Evolutionary conservation across 139 green algal genomes (phyloP), one percentile per base, ranked within the genome.

Genomic region (Haematococcus sp.): DNA sequence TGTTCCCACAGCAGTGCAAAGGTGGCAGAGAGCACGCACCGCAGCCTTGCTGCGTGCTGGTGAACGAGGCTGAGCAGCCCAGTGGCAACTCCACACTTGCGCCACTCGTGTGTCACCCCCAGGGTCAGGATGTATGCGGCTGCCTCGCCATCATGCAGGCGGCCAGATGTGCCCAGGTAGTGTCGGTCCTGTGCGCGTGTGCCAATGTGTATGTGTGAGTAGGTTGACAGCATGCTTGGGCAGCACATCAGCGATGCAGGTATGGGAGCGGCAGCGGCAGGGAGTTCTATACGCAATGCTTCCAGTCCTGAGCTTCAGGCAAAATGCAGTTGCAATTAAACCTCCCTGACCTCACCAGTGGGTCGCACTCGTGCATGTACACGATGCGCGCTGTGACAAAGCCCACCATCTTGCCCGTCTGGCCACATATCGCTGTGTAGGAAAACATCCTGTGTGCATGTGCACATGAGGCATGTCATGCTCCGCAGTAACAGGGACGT

Each of bases 51-150:
- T n/a, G 76, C 77, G 60, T 81, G 77, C 70, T 79, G 77, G 27
- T 72, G 33, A 16, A 77, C 77, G 40, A 79, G 67, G 17, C 49
- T 28, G 28, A 87, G 71, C 64, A 87, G 76, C 60, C 17, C 3
- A 1, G 54, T 32, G 7, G 81, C 81, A 0, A 87, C 40, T 51
- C 81, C 81, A 31, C 61, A 63, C 30, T 69, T 30, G 13, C 74
- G 59, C 19, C 51, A 77, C 4, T 22, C 64, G n/a, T 77, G 43
- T 65, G 75, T 30, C 31, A 88, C 83, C 0, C 83, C 83, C n/a
- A 88, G 70, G 17, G 83, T 88, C 49, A 88, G 44, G 23, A 88
- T 85, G 73, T 88, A 88, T 32, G 80, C 52, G 17, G 46, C 40
- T 20, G 46, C 1, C 15, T 84, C 60, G 35, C 78, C 68, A 33